These are phyloP conservation scores for Diutina scorzettiae DNA, from an alignment of 1,139 yeast species.

Conservation along the genomic window DNA sequence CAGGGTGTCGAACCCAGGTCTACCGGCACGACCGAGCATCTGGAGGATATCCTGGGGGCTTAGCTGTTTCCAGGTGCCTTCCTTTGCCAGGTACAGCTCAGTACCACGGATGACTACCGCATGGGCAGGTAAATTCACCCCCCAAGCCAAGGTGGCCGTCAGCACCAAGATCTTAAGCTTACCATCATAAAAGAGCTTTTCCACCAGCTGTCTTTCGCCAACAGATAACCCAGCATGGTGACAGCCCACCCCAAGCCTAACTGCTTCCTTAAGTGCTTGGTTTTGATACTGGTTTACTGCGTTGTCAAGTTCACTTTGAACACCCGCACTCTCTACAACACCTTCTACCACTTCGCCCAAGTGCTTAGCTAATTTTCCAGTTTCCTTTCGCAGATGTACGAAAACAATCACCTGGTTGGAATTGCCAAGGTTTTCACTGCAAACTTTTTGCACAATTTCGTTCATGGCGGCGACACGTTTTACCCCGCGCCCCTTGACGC, in stretches of 20 bases:
- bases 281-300: conserved; percentile 13
- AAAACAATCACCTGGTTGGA: conserved; percentile 95
- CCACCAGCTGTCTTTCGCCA: conserved; percentile 79
- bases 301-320: background rate
- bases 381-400: conserved; percentile 92
- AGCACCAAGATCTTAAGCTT: conserved; percentile 87
- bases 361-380: conserved; percentile 56
- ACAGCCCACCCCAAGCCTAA: conserved; percentile 82
- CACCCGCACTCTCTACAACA: background rate
- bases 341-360: background rate
- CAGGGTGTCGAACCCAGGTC: conserved; percentile 84
- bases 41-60: conserved; percentile 92
- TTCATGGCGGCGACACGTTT: background rate
- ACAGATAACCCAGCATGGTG: conserved; percentile 98
- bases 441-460: background rate
- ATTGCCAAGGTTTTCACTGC: conserved; percentile 38
- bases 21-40: conserved; percentile 95
- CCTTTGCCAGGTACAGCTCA: conserved; percentile 83
- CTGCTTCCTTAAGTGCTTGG: conserved; percentile 66
- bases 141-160: conserved; percentile 95
- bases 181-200: conserved; percentile 70
- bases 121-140: conserved; percentile 94
- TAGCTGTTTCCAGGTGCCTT: conserved; percentile 77
- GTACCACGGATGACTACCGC: conserved; percentile 94
- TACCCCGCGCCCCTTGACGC: conserved; percentile 30